Evolutionary conservation across 129 eudicot genomes (phyloP), one percentile per base, ranked within the genome.

Genomic region (Tagetes erecta): DNA sequence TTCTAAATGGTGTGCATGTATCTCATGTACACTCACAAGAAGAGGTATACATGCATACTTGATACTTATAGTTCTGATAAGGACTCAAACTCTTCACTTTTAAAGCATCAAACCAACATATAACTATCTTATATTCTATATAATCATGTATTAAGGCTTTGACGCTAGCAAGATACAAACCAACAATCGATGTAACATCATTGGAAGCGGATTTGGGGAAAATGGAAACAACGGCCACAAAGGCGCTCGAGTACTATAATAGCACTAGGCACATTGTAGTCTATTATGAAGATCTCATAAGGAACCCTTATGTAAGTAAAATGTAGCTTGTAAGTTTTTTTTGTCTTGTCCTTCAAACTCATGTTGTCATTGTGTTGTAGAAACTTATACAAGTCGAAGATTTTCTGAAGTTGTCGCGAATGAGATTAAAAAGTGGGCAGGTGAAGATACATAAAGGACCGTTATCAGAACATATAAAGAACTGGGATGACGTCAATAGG

Each of bases 371-470:
- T 57, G 1, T 37, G 56, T 27, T 58, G 76, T 88, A 92, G 96
- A 92, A 89, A 83, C 87, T 89, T 40, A 74, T 53, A 8, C 86
- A 92, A 58, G 88, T 92, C 4, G 91, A 87, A 80, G 92, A 89
- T n/a, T 89, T 92, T 80, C 71, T 92, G 33, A 73, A 76, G 84
- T 66, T 92, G 63, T 87, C 94, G 7, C 68, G 34, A 45, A 74
- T 82, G 86, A 80, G 84, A 67, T 84, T 89, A 8, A 84, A 80
- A n/a, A 92, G 96, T 59, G 78, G 74, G 6, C 98, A 89, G 60
- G 92, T 89, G 47, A 92, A 86, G 85, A 92, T 92, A 75, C 98
- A 92, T 82, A 78, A 80, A 82, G 97, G 98, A 34, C 80, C 93
- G 5, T 75, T 94, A 51, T 77, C 83, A 35, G 89, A 90, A 33